Evolutionary conservation across 805 yeast species (phyloP), one percentile per base, ranked within the genome.

Genomic region (Saturnispora kantuleensis): DNA sequence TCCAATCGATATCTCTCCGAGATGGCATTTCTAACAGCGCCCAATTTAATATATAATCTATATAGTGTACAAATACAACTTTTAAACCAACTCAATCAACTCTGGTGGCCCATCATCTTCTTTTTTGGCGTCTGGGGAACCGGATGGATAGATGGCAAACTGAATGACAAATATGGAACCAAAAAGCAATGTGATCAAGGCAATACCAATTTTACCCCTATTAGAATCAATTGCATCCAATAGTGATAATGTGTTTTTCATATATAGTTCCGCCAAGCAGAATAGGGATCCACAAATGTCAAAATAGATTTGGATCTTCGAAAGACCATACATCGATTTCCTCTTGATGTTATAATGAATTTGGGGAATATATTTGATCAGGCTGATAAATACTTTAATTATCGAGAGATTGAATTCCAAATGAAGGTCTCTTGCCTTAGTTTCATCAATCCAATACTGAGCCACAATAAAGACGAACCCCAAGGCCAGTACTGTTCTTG

Each of bases 301-400:
- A 15, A 70, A 56, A 18, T 54, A 42, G 6, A 70, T 62, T 34
- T 70, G 68, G 12, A 57, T 44, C 33, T 62, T 65, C 4, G 76
- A 67, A 47, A 70, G 66, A 1, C 79, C 79, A 48, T 58, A 61
- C 56, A 73, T 69, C 7, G 74, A 67, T 36, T 59, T 57, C 30
- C 78, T 63, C 40, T 56, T 51, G 41, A 54, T 54, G 50, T 72
- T 73, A 56, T 65, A 65, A 31, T 59, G 44, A 3, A 72, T 66
- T 51, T 73, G 79, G 1, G 79, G 79, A 28, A 84, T 62, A 50
- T 73, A 70, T 53, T 73, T 73, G 38, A 68, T 56, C 32, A 66
- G 61, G 47, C 74, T 69, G 51, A 71, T 61, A 35, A 57, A 48
- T 15, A 73, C 65, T 56, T 73, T 73, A 49, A 68, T 65, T 36